These are phyloP conservation scores for Vinca minor DNA, from an alignment of 257 asterid species.

Conservation along the genomic window DNA sequence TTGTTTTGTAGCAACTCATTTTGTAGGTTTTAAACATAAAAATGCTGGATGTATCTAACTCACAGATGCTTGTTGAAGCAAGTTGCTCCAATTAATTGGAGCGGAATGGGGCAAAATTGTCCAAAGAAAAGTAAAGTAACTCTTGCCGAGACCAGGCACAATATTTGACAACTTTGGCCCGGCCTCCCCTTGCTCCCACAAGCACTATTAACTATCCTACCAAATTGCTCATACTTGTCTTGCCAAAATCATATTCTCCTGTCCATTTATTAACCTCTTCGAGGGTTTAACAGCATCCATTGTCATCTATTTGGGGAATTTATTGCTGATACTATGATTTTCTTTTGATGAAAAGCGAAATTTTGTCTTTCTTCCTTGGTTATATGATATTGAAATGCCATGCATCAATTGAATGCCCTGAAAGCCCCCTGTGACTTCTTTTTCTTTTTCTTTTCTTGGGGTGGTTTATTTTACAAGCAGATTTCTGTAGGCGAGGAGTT, in stretches of 20 bases:
- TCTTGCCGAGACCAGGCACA: too few relatives aligned
- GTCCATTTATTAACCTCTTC: background rate
- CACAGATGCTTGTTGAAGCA: too few relatives aligned
- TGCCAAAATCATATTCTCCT: background rate
- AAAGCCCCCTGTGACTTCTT: background rate
- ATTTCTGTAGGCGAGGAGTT: conserved; percentile 80
- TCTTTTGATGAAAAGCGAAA: background rate
- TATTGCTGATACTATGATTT: background rate
- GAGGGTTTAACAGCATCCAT: background rate
- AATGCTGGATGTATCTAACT: background rate
- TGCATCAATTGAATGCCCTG: background rate
- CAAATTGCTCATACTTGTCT: background rate
- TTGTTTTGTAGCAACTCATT: background rate
- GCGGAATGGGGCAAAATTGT: too few relatives aligned
- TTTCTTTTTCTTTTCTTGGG: background rate
- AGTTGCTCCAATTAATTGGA: too few relatives aligned
- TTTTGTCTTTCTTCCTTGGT: background rate
- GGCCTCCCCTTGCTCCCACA: too few relatives aligned
- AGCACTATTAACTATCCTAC: too few relatives aligned
- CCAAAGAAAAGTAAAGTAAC: too few relatives aligned
- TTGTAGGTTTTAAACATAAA: background rate
- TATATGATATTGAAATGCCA: background rate
- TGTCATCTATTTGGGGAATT: background rate
- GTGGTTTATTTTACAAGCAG: conserved; percentile 37
- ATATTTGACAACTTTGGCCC: too few relatives aligned